These are phyloP conservation scores for Colletotrichum tanaceti DNA, from an alignment of 2,329 filamentous ascomycete species.

Conservation along the genomic window DNA sequence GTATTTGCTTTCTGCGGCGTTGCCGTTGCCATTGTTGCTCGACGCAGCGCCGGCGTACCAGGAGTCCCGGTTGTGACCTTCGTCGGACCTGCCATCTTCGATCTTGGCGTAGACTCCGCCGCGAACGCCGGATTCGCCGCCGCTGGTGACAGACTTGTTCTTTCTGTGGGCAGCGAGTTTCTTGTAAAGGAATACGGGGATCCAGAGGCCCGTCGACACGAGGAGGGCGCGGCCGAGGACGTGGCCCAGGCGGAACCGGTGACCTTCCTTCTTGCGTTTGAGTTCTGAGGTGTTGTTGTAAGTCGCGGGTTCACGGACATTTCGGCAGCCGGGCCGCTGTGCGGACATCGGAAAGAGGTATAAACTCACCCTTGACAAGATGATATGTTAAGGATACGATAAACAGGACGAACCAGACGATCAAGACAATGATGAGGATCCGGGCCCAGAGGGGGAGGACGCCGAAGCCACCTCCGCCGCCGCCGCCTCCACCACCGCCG, in stretches of 20 bases:
- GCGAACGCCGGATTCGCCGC: background rate
- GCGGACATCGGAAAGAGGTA: background rate
- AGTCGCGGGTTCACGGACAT: background rate
- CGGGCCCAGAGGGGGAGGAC: conserved; percentile 37
- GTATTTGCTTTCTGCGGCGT: conserved; percentile 20
- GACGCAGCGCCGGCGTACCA: conserved; percentile 30
- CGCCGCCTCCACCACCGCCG: conserved; percentile 9
- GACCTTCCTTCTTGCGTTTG: conserved; percentile 39
- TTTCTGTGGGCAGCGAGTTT: conserved; percentile 39
- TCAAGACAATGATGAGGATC: conserved; percentile 37
- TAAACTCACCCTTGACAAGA: conserved; percentile 15
- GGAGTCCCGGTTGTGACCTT: conserved; percentile 6
- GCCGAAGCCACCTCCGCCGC: conserved; percentile 25
- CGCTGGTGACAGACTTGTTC: conserved; percentile 9
- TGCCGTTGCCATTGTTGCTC: background rate
- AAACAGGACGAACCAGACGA: conserved; percentile 36
- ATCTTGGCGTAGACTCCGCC: conserved; percentile 38
- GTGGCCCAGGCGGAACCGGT: conserved; percentile 35
- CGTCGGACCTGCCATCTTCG: conserved; percentile 33
- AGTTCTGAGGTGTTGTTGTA: conserved; percentile 18
- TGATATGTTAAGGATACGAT: conserved; percentile 22
- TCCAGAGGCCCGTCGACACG: conserved; percentile 40
- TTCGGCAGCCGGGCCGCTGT: background rate
- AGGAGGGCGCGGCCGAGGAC: conserved; percentile 36
- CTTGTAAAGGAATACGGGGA: conserved; percentile 44